Evolutionary conservation across 805 yeast species (phyloP).

Genomic region (Metschnikowia vanudenii): DNA sequence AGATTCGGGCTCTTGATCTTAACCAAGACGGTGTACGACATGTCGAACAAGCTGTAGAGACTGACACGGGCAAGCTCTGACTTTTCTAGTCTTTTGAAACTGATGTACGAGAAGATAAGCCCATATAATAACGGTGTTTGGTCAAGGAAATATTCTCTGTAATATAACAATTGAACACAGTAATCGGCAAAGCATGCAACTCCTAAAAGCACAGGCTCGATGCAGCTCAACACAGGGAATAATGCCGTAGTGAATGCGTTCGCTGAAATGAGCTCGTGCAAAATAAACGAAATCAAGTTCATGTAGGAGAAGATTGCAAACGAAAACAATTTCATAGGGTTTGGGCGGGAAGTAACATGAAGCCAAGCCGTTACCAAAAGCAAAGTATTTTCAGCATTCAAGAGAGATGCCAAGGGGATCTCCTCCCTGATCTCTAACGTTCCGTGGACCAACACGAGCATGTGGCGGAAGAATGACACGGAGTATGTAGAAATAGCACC

Average conservation of each 20-base stretch:
- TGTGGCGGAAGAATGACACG: slow-evolving; percentile 14
- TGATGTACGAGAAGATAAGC: slow-evolving; percentile 16
- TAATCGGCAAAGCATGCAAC: slow-evolving; percentile 16
- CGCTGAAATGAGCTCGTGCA: slow-evolving; percentile 15
- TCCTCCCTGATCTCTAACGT: slow-evolving; percentile 7
- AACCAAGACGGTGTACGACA: slow-evolving; percentile 7
- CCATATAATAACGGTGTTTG: slow-evolving; percentile 14
- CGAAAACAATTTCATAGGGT: slow-evolving; percentile 26
- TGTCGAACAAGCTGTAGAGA: slow-evolving; percentile 14
- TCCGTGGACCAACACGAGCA: slow-evolving; percentile 9
- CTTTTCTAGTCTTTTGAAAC: slow-evolving; percentile 17
- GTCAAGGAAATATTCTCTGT: slow-evolving; percentile 10
- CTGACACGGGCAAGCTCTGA: slow-evolving; percentile 16
- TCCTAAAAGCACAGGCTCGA: slow-evolving; percentile 18
- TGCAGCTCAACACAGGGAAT: slow-evolving; percentile 15
- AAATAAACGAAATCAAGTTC: slow-evolving; percentile 24
- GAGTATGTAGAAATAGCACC: slow-evolving; percentile 17
- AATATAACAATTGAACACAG: slow-evolving; percentile 14
- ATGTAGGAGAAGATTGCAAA: slow-evolving; percentile 29
- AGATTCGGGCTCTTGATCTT: slow-evolving; percentile 6
- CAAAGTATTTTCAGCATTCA: slow-evolving; percentile 31
- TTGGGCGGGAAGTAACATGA: slow-evolving; percentile 19
- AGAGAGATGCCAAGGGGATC: slow-evolving; percentile 22
- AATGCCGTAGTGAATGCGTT: slow-evolving; percentile 15
- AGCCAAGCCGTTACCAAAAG: slow-evolving; percentile 25